Evolutionary conservation across 2,329 filamentous ascomycete genomes (phyloP).

Genomic region (Ophiostoma sp.): DNA sequence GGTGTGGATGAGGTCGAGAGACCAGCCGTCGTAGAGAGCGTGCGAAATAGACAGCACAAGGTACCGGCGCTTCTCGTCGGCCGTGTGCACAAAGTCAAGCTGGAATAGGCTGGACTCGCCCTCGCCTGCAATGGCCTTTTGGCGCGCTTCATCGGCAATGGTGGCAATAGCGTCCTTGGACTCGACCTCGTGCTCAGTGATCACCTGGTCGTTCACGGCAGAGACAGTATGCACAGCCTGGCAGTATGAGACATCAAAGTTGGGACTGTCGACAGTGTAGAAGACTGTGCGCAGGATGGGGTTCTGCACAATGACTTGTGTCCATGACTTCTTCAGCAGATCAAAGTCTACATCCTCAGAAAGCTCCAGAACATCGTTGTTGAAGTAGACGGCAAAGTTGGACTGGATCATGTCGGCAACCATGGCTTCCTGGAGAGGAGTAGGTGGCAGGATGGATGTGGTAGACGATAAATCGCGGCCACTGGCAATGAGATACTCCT

Average conservation of each 20-base stretch:
- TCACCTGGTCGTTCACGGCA: conserved; percentile 19
- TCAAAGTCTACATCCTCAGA: conserved; percentile 48
- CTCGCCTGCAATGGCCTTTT: conserved; percentile 35
- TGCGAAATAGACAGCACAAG: conserved; percentile 71
- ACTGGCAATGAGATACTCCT: conserved; percentile 35
- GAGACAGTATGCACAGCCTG: conserved; percentile 40
- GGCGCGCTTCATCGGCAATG: conserved; percentile 37
- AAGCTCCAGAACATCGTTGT: conserved; percentile 70
- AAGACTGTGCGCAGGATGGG: conserved; percentile 76
- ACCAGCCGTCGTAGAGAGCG: conserved; percentile 86
- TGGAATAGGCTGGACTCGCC: conserved; percentile 45
- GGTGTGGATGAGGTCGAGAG: conserved; percentile 65
- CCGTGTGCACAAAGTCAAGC: conserved; percentile 39
- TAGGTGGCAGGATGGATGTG: conserved; percentile 64
- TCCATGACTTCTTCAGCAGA: conserved; percentile 58
- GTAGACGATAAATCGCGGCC: conserved; percentile 39
- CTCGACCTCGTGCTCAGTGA: conserved; percentile 30
- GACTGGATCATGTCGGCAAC: conserved; percentile 75
- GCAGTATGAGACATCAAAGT: conserved; percentile 47
- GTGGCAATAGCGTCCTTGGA: conserved; percentile 35
- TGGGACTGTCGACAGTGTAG: conserved; percentile 56
- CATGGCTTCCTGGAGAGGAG: conserved; percentile 83
- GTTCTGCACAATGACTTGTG: conserved; percentile 51
- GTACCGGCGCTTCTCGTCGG: conserved; percentile 35
- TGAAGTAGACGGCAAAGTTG: conserved; percentile 72